A percentile compares a stretch with the other conserved stretches of the same genome.
These are phyloP conservation scores for Tetrapisispora phaffii DNA, from an alignment of 805 yeast species.

Conservation along the genomic window DNA sequence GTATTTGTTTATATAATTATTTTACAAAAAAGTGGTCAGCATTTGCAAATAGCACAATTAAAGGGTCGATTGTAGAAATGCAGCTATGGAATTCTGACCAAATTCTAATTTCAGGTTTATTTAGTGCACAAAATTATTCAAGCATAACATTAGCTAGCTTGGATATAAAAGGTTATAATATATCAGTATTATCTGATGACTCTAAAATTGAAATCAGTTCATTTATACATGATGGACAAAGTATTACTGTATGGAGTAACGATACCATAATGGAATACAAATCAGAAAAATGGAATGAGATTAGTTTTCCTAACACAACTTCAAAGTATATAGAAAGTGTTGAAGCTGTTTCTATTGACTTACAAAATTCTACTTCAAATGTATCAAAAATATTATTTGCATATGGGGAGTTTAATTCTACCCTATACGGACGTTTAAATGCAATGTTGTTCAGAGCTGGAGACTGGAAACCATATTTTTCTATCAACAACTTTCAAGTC, in stretches of 20 bases:
- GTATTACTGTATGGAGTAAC: constrained; percentile 17
- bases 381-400: constrained; percentile 17
- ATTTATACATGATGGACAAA: constrained; percentile 9
- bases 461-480: constrained; percentile 25
- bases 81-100: constrained; percentile 35
- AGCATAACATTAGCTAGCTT: constrained; percentile 38
- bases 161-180: constrained; percentile 8
- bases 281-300: constrained; percentile 6
- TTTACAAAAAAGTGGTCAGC: constrained; percentile 44
- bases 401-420: constrained; percentile 32
- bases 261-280: constrained; percentile 8
- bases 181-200: constrained; percentile 9
- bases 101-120: constrained; percentile 45
- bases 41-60: constrained; percentile 24
- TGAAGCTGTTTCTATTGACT: background rate
- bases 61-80: constrained; percentile 50
- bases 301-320: constrained; percentile 4
- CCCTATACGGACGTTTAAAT: constrained; percentile 27
- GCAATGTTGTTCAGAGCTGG: constrained; percentile 16
- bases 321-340: constrained; percentile 3
- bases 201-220: constrained; percentile 7
- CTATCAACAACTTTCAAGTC: constrained; percentile 13
- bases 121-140: constrained; percentile 32
- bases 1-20: constrained; percentile 58
- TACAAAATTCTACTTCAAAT: background rate